A percentile compares a stretch with the other conserved stretches of the same genome.
These are phyloP conservation scores for Diplodia mutila DNA, from an alignment of 2,329 filamentous ascomycete genomes.

Conservation along the genomic window DNA sequence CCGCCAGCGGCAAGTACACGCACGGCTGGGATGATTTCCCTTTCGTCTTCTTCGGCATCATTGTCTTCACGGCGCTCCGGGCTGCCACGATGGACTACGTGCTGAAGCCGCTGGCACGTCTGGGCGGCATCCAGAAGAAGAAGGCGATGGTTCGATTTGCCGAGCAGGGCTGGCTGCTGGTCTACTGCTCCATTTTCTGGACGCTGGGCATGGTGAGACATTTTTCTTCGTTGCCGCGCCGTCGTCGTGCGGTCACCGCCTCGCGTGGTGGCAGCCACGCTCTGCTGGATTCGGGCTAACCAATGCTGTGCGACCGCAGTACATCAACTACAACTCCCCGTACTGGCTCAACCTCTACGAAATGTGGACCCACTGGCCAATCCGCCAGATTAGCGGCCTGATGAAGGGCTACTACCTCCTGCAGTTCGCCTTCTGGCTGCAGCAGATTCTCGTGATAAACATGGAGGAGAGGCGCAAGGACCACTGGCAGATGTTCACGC, in stretches of 20 bases:
- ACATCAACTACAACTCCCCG: constrained; percentile 75
- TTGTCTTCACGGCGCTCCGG: constrained; percentile 84
- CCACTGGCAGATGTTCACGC: constrained; percentile 92
- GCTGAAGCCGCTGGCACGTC: constrained; percentile 74
- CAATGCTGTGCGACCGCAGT: constrained; percentile 56
- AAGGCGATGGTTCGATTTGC: constrained; percentile 84
- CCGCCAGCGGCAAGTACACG: constrained; percentile 68
- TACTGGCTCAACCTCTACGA: constrained; percentile 77
- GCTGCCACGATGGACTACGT: constrained; percentile 86
- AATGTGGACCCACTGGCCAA: constrained; percentile 85
- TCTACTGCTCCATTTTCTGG: constrained; percentile 86
- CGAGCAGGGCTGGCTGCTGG: constrained; percentile 88
- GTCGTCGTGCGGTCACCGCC: not conserved
- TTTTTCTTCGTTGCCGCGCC: not conserved
- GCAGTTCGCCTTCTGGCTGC: constrained; percentile 90
- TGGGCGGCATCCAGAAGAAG: constrained; percentile 71
- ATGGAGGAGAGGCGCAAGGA: constrained; percentile 95
- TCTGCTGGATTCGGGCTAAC: constrained; percentile 3
- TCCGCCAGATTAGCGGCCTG: constrained; percentile 71
- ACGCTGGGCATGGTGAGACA: constrained; percentile 72
- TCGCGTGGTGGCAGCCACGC: not conserved
- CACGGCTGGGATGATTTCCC: constrained; percentile 79
- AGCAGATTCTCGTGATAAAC: constrained; percentile 92
- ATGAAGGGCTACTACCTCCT: constrained; percentile 89
- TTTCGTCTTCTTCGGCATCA: constrained; percentile 75